Conservation (phyloP, 2,329 filamentous ascomycete species). For the Epichloe sylvatica region DNA sequence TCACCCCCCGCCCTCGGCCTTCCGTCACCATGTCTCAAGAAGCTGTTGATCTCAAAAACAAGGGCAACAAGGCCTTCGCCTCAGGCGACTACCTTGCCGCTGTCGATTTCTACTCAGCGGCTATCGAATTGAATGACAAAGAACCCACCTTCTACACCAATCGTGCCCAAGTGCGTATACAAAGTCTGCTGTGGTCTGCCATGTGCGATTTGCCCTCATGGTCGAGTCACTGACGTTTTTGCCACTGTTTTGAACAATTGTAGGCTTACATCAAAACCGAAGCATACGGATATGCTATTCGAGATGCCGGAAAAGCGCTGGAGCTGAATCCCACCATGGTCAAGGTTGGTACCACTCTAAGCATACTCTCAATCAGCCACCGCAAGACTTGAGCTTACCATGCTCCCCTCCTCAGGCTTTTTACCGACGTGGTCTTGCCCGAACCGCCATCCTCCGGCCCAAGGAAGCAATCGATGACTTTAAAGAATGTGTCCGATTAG, state of each 20-base stretch:
- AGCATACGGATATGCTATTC: conserved; percentile 82
- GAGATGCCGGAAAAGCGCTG: conserved; percentile 81
- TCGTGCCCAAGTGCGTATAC: conserved; percentile 67
- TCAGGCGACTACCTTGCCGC: conserved; percentile 75
- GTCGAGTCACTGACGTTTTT: conserved; percentile 33
- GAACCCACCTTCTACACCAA: conserved; percentile 91
- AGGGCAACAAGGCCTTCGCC: conserved; percentile 88
- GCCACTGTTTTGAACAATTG: conserved; percentile 1
- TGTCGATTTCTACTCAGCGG: conserved; percentile 71
- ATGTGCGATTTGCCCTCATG: conserved; percentile 3
- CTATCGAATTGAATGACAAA: conserved; percentile 69
- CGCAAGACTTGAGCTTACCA: not conserved
- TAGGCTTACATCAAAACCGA: conserved; percentile 93
- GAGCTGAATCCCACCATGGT: conserved; percentile 77
- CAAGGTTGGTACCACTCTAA: conserved; percentile 47
- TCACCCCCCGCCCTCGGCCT: conserved; percentile 2
- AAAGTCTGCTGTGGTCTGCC: conserved; percentile 2
- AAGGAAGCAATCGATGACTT: conserved; percentile 86
- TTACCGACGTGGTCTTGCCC: conserved; percentile 82
- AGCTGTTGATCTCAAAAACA: conserved; percentile 74
- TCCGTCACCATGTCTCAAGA: conserved; percentile 36
- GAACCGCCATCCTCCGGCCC: conserved; percentile 79
- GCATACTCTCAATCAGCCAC: not conserved
- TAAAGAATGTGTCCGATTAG: conserved; percentile 75
- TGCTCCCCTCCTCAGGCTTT: conserved; percentile 50